phyloP scores from a whole-genome alignment of 768 basidiomycete species.

The Rhodotorula graminis region DNA sequence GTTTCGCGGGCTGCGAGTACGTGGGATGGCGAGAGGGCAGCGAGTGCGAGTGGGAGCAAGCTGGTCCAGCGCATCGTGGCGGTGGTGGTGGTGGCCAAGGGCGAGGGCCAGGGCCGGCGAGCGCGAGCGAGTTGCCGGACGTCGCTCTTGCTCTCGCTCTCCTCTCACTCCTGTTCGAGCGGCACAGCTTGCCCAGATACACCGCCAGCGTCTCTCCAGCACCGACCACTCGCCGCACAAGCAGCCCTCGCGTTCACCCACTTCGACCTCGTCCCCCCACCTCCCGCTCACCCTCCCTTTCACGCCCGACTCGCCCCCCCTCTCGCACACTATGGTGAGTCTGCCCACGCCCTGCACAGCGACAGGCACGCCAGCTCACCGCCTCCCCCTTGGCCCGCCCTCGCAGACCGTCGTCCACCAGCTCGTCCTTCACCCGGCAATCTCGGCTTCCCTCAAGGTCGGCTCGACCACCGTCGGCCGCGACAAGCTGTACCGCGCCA shows the following conservation, averaged over 20 bases:
- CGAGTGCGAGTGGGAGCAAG: neutral
- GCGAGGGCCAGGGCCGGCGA: too few species aligned
- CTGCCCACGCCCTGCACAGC: neutral
- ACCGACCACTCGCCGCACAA: neutral
- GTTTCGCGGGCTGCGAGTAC: conserved; percentile 20
- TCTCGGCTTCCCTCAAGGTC: conserved; percentile 70
- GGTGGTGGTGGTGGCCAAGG: too few species aligned
- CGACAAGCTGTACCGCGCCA: conserved; percentile 89
- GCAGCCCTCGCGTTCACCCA: too few species aligned
- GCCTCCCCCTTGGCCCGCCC: too few species aligned
- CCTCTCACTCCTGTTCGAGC: too few species aligned
- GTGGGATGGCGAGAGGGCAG: neutral
- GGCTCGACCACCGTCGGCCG: conserved; percentile 75
- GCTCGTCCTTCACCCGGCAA: conserved; percentile 75
- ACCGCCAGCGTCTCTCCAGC: too few species aligned
- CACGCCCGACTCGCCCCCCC: neutral
- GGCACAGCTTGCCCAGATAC: too few species aligned
- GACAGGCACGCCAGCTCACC: neutral
- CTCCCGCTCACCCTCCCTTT: neutral
- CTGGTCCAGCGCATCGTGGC: neutral
- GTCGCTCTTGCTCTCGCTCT: too few species aligned
- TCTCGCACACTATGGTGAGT: neutral
- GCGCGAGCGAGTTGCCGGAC: too few species aligned
- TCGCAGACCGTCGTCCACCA: conserved; percentile 48
- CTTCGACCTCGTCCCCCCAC: neutral